These are phyloP conservation scores for Neurospora pannonica DNA, from an alignment of 495 filamentous ascomycete genomes.

Conservation along the genomic window DNA sequence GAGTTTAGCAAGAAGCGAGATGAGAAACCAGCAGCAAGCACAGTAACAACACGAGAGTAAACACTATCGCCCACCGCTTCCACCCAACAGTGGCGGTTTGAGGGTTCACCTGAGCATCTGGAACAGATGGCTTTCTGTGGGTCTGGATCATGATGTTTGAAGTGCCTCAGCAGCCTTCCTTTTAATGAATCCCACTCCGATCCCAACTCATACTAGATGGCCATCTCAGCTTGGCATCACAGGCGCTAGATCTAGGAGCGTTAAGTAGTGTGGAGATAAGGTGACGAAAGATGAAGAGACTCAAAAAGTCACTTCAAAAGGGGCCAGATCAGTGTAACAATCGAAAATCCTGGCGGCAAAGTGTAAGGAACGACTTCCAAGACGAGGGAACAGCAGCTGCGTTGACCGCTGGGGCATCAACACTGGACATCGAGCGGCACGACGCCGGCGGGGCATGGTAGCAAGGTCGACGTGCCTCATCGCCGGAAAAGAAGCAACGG, in stretches of 20 bases:
- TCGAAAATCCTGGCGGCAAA: neutral
- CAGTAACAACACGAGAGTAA: neutral
- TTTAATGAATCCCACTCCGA: neutral
- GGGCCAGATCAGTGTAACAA: neutral
- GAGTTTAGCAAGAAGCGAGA: neutral
- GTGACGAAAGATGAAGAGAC: neutral
- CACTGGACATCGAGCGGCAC: neutral
- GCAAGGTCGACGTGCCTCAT: neutral
- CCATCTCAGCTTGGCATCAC: neutral
- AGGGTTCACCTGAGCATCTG: neutral
- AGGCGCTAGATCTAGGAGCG: neutral
- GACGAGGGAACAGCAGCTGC: neutral
- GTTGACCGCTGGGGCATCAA: neutral
- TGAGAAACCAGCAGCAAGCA: neutral
- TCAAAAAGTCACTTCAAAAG: neutral
- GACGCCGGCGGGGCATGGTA: neutral
- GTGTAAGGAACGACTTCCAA: neutral
- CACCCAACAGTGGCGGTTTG: neutral
- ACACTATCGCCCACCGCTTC: neutral
- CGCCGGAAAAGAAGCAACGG: neutral
- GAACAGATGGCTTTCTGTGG: neutral
- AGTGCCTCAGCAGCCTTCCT: neutral
- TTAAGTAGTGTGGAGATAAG: neutral
- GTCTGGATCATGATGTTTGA: constrained; percentile 1
- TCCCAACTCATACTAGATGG: neutral